A percentile compares a stretch with the other conserved stretches of the same genome.
These are phyloP conservation scores for Sporothrix globosa DNA, from an alignment of 2,329 filamentous ascomycete species.

Conservation along the genomic window DNA sequence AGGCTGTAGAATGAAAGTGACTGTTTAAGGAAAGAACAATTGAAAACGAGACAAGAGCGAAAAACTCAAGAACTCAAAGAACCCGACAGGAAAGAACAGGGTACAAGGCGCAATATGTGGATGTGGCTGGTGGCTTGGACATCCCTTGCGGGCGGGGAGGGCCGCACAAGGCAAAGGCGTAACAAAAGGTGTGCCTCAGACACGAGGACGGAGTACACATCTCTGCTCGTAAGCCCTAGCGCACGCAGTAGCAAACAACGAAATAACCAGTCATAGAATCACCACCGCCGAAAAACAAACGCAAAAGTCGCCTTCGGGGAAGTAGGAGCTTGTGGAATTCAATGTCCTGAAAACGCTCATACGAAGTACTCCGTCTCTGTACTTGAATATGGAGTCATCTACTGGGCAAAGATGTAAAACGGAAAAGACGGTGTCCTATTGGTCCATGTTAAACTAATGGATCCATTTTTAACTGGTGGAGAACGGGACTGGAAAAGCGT, in stretches of 20 bases:
- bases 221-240: not conserved
- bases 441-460: not conserved
- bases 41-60: not conserved
- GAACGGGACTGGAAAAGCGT: not conserved
- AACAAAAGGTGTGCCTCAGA: constrained; percentile 7
- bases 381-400: too few species aligned
- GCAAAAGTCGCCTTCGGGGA: not conserved
- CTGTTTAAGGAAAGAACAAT: not conserved
- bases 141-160: constrained; percentile 22
- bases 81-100: not conserved
- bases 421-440: not conserved
- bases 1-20: not conserved
- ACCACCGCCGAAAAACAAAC: not conserved
- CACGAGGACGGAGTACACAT: not conserved
- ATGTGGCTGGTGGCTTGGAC: not conserved
- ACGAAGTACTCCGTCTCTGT: too few species aligned
- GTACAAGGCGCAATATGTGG: not conserved
- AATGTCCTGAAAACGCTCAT: too few species aligned
- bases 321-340: too few species aligned
- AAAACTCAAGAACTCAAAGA: not conserved
- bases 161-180: constrained; percentile 11
- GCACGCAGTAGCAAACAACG: not conserved
- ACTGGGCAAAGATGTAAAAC: too few species aligned
- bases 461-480: constrained; percentile 8
- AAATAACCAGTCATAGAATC: not conserved